A percentile compares a stretch with the other conserved stretches of the same genome.
phyloP scores from a whole-genome alignment of 129 eudicot genomes.

The Tanacetum coccineum region DNA sequence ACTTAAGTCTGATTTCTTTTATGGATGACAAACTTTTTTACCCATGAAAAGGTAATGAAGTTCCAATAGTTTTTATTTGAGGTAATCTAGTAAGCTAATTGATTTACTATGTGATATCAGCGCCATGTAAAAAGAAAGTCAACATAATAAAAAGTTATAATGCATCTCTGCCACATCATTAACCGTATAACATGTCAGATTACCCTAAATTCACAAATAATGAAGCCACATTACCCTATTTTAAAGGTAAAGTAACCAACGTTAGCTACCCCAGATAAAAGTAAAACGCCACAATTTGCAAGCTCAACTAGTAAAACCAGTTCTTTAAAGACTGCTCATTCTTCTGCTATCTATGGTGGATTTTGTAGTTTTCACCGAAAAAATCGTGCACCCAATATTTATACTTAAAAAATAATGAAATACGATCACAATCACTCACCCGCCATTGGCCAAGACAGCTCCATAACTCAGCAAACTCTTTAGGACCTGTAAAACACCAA shows the following conservation, averaged over 20 bases:
- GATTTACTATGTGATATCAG: background rate
- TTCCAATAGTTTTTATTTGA: background rate
- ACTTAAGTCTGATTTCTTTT: background rate
- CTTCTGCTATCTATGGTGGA: background rate
- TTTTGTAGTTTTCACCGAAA: background rate
- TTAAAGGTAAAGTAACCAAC: background rate
- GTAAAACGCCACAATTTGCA: background rate
- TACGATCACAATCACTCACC: conserved; percentile 40
- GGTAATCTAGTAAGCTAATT: no score
- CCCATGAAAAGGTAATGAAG: background rate
- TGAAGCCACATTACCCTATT: background rate
- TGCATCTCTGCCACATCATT: no score
- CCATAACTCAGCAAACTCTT: conserved; percentile 72
- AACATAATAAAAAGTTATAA: no score
- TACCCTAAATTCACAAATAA: no score
- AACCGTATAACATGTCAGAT: background rate
- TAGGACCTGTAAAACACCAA: conserved; percentile 46
- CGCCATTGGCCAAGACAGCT: conserved; percentile 81
- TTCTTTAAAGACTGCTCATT: background rate
- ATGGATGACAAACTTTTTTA: background rate
- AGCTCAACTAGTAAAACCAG: background rate
- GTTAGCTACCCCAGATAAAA: background rate
- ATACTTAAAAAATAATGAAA: background rate
- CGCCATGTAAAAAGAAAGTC: background rate
- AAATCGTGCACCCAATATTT: background rate